These are phyloP conservation scores for Aureococcus anophagefferens DNA, from an alignment of 108 stramenopile species.

Conservation along the genomic window DNA sequence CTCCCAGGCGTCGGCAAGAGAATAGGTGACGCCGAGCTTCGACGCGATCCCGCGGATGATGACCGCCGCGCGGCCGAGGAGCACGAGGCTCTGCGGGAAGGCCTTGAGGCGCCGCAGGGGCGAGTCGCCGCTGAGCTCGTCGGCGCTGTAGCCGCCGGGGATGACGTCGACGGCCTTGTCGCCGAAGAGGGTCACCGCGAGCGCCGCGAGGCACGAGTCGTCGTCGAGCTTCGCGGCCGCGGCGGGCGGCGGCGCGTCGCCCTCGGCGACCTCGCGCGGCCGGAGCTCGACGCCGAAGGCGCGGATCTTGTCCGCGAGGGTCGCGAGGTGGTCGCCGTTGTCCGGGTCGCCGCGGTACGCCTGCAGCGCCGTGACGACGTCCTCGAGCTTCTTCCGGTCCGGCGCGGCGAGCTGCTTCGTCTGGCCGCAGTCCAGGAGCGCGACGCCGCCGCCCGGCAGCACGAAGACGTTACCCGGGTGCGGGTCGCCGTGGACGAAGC, in stretches of 20 bases:
- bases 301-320: conserved; percentile 3
- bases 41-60: conserved; percentile 50
- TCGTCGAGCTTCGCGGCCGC: conserved; percentile 3
- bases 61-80: conserved; percentile 50
- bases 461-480: conserved; percentile 49
- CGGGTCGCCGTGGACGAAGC: conserved; percentile 40
- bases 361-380: conserved; percentile 13
- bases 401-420: conserved; percentile 17
- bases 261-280: not conserved
- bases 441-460: conserved; percentile 55
- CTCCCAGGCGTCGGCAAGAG: conserved; percentile 23
- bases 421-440: conserved; percentile 67
- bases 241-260: not conserved
- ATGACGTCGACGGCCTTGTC: conserved; percentile 10
- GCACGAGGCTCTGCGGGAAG: conserved; percentile 48
- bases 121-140: conserved; percentile 23
- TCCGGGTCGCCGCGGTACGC: conserved; percentile 4
- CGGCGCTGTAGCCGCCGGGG: conserved; percentile 36
- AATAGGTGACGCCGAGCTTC: conserved; percentile 28
- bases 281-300: conserved; percentile 13
- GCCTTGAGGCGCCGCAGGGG: conserved; percentile 31
- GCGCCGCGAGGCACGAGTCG: conserved; percentile 8
- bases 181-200: conserved; percentile 20
- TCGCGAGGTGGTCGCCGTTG: not conserved
- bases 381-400: conserved; percentile 4